Conservation (phyloP, 306 rosid genomes). For the Vicia sativa region DNA sequence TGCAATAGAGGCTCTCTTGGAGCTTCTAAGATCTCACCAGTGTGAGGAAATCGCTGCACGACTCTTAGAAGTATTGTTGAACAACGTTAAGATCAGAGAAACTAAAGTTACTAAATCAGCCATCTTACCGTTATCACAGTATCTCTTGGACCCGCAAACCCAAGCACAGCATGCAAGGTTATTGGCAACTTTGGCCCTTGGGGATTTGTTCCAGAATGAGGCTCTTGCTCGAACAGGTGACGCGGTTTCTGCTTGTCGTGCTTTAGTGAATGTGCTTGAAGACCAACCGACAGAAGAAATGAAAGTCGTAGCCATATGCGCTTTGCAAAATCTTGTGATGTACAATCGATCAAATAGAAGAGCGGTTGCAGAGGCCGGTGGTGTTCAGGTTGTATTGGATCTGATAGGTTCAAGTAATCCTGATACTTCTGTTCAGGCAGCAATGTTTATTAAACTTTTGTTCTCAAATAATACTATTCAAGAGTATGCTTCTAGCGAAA, state of each 20-base stretch:
- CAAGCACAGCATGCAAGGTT: slow-evolving; percentile 98
- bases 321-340: slow-evolving; percentile 98
- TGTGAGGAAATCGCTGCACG: slow-evolving; percentile 96
- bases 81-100: slow-evolving; percentile 95
- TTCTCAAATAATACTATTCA: slow-evolving; percentile 97
- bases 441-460: slow-evolving; percentile 93
- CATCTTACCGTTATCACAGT: slow-evolving; percentile 88
- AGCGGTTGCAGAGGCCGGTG: slow-evolving; percentile 99
- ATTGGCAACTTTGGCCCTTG: slow-evolving; percentile 96
- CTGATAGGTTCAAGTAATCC: slow-evolving; percentile 93
- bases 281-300: slow-evolving; percentile 99
- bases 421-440: slow-evolving; percentile 95
- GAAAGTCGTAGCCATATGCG: slow-evolving; percentile 99
- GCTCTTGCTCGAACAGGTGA: slow-evolving; percentile 90
- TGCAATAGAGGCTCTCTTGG: slow-evolving; percentile 98
- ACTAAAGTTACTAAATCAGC: slow-evolving; percentile 91
- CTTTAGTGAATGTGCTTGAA: slow-evolving; percentile 96
- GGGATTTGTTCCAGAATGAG: slow-evolving; percentile 96
- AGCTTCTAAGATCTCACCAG: slow-evolving; percentile 92
- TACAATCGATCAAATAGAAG: slow-evolving; percentile 91
- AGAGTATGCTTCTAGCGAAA: slow-evolving; percentile 98
- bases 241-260: slow-evolving; percentile 98
- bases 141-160: slow-evolving; percentile 97
- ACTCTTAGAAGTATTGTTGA: slow-evolving; percentile 88
- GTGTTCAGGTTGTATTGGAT: slow-evolving; percentile 97